These are phyloP conservation scores for Pyrenula massariospora DNA, from an alignment of 495 filamentous ascomycete genomes.

Conservation along the genomic window DNA sequence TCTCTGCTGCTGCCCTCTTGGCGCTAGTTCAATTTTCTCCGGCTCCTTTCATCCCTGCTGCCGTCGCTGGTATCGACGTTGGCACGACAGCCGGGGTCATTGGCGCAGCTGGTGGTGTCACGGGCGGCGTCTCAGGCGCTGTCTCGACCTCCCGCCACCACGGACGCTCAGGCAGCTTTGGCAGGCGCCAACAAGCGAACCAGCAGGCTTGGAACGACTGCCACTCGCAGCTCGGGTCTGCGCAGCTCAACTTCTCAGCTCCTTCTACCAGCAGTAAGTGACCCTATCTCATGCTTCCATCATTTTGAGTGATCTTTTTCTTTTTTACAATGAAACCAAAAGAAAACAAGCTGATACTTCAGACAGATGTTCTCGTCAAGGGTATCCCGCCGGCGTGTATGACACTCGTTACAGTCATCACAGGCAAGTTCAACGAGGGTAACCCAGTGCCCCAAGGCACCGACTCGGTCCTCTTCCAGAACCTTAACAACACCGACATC, in stretches of 20 bases:
- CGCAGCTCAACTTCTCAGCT: neutral
- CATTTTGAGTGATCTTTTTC: neutral
- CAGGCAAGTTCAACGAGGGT: constrained; percentile 1
- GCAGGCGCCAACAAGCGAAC: constrained; percentile 2
- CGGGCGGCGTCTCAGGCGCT: constrained; percentile 1
- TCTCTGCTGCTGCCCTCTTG: constrained; percentile 1
- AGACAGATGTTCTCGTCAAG: constrained; percentile 2
- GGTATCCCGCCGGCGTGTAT: constrained; percentile 4
- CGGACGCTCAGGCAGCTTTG: neutral
- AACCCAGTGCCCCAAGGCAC: constrained; percentile 2
- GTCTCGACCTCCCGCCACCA: neutral
- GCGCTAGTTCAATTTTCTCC: constrained; percentile 3
- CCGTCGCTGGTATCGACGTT: neutral
- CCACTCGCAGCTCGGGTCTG: neutral
- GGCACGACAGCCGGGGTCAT: neutral
- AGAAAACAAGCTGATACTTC: neutral
- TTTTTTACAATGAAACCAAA: neutral
- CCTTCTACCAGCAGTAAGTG: constrained; percentile 1
- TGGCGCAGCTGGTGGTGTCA: neutral
- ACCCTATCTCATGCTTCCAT: neutral
- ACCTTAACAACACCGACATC: neutral
- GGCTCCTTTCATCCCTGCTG: constrained; percentile 1
- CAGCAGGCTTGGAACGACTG: neutral
- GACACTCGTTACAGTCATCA: constrained; percentile 2
- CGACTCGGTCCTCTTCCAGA: constrained; percentile 1